phyloP scores from a whole-genome alignment of 176 grass and related monocot species.

The Bothriochloa decipiens region DNA sequence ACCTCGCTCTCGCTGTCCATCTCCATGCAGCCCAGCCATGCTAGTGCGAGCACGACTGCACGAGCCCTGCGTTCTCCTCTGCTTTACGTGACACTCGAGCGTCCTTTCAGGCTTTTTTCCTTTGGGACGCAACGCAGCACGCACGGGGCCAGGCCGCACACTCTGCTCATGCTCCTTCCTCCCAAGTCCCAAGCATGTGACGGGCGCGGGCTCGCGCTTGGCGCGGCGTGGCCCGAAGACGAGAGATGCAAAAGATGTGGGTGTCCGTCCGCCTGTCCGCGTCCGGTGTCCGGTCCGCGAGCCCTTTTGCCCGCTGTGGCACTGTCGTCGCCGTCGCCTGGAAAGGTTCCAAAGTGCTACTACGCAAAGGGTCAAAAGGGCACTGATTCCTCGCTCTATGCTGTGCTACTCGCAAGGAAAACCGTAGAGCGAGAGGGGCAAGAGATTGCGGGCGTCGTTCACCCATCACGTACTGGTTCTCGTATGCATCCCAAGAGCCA shows the following conservation, averaged over 20 bases:
- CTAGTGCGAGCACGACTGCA: neutral
- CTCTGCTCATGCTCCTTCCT: neutral
- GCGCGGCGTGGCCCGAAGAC: neutral
- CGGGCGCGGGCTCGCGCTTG: neutral
- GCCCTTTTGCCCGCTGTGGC: neutral
- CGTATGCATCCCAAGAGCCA: neutral
- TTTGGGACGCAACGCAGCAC: neutral
- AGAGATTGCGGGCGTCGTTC: neutral
- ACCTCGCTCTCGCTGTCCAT: neutral
- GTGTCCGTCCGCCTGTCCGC: neutral
- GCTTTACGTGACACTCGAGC: conserved; percentile 13
- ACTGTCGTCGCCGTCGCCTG: conserved; percentile 33
- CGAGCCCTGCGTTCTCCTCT: neutral
- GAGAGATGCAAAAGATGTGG: neutral
- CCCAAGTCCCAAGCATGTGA: conserved; percentile 34
- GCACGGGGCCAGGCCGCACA: neutral
- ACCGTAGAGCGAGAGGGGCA: too few species aligned
- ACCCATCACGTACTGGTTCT: too few species aligned
- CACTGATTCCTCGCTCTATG: conserved; percentile 17
- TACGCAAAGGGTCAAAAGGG: conserved; percentile 19
- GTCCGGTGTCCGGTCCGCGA: conserved; percentile 1
- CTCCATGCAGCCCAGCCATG: neutral
- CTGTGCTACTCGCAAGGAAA: neutral
- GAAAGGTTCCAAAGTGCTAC: conserved; percentile 5
- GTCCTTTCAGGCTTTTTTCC: conserved; percentile 12